Evolutionary conservation across 2,329 filamentous ascomycete genomes (phyloP), one percentile per base, ranked within the genome.

Genomic region (Leptosphaerulina australis): DNA sequence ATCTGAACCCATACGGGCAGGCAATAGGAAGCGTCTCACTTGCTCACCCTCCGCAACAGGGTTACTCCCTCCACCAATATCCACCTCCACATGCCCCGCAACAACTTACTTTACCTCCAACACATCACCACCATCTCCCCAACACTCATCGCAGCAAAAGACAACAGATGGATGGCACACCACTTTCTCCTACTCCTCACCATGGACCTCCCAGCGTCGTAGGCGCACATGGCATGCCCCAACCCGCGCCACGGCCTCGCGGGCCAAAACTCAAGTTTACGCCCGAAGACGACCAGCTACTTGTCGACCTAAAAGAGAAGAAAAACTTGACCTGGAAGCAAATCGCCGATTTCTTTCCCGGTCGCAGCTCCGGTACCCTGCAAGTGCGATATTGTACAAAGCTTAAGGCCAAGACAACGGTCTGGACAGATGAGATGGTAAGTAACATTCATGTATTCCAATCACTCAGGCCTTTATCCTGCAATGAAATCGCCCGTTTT

Each of bases 321-420:
- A 95, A 94, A 74, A 92, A 90, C 68, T 79, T 97, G 69, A 96
- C 92, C 4, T 97, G 92, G 92, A 96, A 96, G 76, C 92, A 97
- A 78, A 97, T 97, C 67, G 90, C 91, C 48, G 92, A 96, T 68
- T 96, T 96, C 75, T 97, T 97, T 63, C 92, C 92, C 0, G 92
- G 91, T 1, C 82, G 92, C 50, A 94, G 90, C 50, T 95, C 90
- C 35, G 92, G 92, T 14, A 96, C 92, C 22, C 76, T 97, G 54
- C 92, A 97, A 73, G 92, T 97, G 45, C 87, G 92, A 26, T 97
- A 97, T 72, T 97, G 92, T 71, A 96, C 91, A 33, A 96, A 96
- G 75, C 79, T 96, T 43, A 96, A 96, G 76, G 91, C 91, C 11
- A 96, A 96, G 78, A 92, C 89, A 29, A 95, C 90, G 10, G 85